Conservation (phyloP, 2,329 filamentous ascomycete genomes). For the Tolypocladium paradoxum region DNA sequence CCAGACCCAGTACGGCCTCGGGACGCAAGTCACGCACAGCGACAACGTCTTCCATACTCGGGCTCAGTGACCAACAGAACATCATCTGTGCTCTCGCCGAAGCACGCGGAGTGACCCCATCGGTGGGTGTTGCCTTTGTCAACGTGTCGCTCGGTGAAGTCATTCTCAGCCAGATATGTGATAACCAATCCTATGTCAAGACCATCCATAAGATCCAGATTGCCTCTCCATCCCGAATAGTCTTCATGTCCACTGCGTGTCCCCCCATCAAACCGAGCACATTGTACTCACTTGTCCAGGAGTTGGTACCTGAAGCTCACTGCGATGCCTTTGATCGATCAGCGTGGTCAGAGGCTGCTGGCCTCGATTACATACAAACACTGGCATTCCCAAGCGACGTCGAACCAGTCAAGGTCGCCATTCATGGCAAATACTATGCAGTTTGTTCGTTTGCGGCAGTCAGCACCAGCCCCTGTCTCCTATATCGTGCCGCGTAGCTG, state of each 20-base stretch:
- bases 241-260: constrained; percentile 64
- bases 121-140: constrained; percentile 76
- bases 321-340: constrained; percentile 54
- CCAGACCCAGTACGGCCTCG: constrained; percentile 28
- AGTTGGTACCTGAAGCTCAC: constrained; percentile 28
- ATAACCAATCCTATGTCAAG: constrained; percentile 83
- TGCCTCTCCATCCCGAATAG: constrained; percentile 66
- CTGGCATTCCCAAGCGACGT: constrained; percentile 74
- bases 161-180: constrained; percentile 80
- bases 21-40: constrained; percentile 33
- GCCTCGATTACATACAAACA: constrained; percentile 66
- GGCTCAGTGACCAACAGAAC: constrained; percentile 47
- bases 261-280: constrained; percentile 58
- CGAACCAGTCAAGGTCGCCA: constrained; percentile 67
- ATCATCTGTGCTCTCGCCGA: constrained; percentile 85
- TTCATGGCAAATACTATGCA: constrained; percentile 77
- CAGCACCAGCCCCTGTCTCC: constrained; percentile 19
- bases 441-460: constrained; percentile 80
- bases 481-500: background rate
- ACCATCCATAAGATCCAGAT: constrained; percentile 81
- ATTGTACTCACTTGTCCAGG: constrained; percentile 62
- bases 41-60: constrained; percentile 26
- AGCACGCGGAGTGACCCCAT: constrained; percentile 75
- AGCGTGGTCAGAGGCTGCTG: constrained; percentile 72
- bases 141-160: constrained; percentile 79